Base-by-base conservation (phyloP, 225 moss, liverwort and hornwort genomes). In the Neckera pumila region DNA sequence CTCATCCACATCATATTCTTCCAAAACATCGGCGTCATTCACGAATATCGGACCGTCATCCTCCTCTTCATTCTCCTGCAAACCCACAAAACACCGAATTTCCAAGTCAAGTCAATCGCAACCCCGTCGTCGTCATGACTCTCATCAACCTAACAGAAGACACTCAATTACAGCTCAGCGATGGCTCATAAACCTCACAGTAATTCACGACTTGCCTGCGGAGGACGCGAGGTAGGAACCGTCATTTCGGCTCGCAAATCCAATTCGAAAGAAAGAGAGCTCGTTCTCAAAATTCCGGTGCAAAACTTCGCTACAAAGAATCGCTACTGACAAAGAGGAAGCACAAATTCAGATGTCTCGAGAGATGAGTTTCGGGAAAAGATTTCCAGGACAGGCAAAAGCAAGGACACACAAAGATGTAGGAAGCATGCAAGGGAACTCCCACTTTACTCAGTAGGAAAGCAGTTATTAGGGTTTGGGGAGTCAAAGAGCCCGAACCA, bases 11-110 rank as follows among this genome's bases (percentile, higher is more conserved):
- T 90, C 89, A 25, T 88, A 84, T 62, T 93, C 94, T 75, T 90
- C 87, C 85, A 94, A 56, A 27, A 94, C 93, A 76, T 94, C 94
- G 65, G 79, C 90, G n/a, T 93, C 86, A 70, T 94, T 90, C 83
- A 94, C 77, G 59, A 31, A 94, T 19, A 92, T 49, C 27, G 93
- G 90, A 87, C 90, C 94, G 36, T 90, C 94, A 22, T 90, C 90
- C 49, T 93, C 92, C 42, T 93, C 93, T 57, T 91, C 94, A 33
- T 81, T 89, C 45, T 86, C 92, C 94, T 94, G 87, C 79, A 66
- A 78, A 26, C 31, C 74, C 89, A 85, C 79, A 83, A 76, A 77
- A 40, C 47, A 79, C 38, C 56, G 30, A 78, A 59, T 56, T 64
- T 53, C 86, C 79, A 80, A 59, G 43, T 88, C 79, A 80, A 59